phyloP scores from a whole-genome alignment of 2,329 filamentous ascomycete species.

The Botrytis medusae region DNA sequence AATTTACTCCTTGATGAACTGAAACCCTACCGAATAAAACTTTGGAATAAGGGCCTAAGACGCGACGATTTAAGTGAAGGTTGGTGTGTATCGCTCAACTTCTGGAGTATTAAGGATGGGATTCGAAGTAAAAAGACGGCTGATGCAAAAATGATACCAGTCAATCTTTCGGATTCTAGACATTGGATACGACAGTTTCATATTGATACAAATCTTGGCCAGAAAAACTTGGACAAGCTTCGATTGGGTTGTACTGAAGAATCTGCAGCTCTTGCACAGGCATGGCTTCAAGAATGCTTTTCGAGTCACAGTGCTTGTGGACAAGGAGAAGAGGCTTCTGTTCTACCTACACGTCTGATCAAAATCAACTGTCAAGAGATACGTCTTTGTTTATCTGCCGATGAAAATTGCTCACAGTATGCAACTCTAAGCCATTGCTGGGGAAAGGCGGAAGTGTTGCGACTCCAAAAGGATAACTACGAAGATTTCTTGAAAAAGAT shows the following conservation, averaged over 20 bases:
- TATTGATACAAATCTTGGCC: neutral
- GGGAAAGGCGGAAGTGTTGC: neutral
- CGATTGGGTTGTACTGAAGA: neutral
- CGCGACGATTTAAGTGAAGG: too few relatives aligned
- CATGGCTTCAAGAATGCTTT: neutral
- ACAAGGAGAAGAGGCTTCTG: neutral
- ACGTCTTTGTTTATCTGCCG: neutral
- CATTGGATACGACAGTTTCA: accelerated
- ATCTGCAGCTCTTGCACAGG: neutral
- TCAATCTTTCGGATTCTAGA: accelerated
- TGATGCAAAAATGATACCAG: accelerated
- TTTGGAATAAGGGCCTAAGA: too few relatives aligned
- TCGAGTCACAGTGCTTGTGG: neutral
- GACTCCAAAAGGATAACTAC: neutral
- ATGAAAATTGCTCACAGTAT: neutral
- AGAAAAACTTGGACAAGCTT: accelerated
- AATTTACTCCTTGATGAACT: neutral
- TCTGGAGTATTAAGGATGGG: neutral
- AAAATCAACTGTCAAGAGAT: neutral
- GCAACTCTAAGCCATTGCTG: neutral
- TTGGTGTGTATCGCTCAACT: neutral
- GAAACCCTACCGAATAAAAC: too few relatives aligned
- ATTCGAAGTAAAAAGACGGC: accelerated
- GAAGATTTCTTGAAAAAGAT: neutral
- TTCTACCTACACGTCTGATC: neutral